phyloP scores from a whole-genome alignment of 2,329 filamentous ascomycete species.

The Calonectria pauciramosa region DNA sequence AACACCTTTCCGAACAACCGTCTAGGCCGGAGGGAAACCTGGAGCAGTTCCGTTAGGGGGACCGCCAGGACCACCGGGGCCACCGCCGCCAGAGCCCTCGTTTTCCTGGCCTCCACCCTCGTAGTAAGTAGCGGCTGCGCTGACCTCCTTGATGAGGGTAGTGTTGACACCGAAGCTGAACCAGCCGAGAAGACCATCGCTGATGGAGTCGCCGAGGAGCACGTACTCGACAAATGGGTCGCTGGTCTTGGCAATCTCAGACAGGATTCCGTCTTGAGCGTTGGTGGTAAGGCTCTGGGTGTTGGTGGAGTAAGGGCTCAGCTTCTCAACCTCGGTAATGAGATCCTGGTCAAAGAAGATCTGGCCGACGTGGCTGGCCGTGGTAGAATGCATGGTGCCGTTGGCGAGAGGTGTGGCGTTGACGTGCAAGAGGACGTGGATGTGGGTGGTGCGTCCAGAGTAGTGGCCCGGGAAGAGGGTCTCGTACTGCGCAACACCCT shows the following conservation, averaged over 20 bases:
- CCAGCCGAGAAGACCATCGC: slow-evolving; percentile 20
- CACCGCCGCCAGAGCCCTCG: neutral
- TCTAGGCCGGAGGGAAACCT: neutral
- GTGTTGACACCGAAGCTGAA: slow-evolving; percentile 15
- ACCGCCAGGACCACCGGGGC: neutral
- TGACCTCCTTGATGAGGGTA: neutral
- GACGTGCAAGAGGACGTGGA: slow-evolving; percentile 18
- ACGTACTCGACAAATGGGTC: slow-evolving; percentile 20
- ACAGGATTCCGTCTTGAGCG: slow-evolving; percentile 55
- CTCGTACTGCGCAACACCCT: slow-evolving; percentile 57
- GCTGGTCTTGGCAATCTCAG: slow-evolving; percentile 13
- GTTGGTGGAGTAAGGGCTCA: slow-evolving; percentile 60
- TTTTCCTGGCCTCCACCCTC: slow-evolving; percentile 11
- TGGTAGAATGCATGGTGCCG: slow-evolving; percentile 57
- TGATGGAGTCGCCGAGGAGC: slow-evolving; percentile 9
- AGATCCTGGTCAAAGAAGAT: slow-evolving; percentile 71
- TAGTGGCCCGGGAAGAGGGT: slow-evolving; percentile 61
- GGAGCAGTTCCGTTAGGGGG: neutral
- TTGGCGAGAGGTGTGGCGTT: slow-evolving; percentile 57
- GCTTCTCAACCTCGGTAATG: slow-evolving; percentile 61
- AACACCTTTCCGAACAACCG: neutral
- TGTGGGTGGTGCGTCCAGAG: slow-evolving; percentile 55
- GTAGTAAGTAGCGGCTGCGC: slow-evolving; percentile 17
- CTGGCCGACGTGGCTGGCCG: slow-evolving; percentile 69
- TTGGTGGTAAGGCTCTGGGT: slow-evolving; percentile 61